A percentile compares a stretch with the other conserved stretches of the same genome.
phyloP scores from a whole-genome alignment of 2,329 filamentous ascomycete genomes.

The Hymenotorrendiella dingleyae region DNA sequence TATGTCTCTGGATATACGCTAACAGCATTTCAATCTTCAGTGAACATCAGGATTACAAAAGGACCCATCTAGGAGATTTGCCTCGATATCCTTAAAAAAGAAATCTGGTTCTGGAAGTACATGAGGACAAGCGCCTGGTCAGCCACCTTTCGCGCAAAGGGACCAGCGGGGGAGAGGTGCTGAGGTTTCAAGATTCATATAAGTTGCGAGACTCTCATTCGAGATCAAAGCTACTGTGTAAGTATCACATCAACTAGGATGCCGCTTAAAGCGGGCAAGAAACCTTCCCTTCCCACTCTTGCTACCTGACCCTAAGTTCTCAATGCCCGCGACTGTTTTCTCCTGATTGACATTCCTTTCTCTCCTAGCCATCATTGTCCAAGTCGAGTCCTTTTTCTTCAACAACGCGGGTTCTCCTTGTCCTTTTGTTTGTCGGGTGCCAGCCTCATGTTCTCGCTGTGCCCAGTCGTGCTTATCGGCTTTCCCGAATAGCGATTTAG shows the following conservation, averaged over 20 bases:
- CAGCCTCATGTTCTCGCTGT: conserved; percentile 40
- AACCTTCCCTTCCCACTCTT: conserved; percentile 19
- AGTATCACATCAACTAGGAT: conserved; percentile 18
- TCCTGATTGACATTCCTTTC: conserved; percentile 20
- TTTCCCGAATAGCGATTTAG: conserved; percentile 11
- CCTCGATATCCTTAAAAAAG: too few relatives aligned
- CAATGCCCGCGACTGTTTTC: conserved; percentile 14
- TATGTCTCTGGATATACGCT: too few relatives aligned
- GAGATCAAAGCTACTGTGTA: too few relatives aligned
- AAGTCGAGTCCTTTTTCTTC: conserved; percentile 43
- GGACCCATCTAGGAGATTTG: too few relatives aligned
- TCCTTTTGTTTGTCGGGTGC: conserved; percentile 20
- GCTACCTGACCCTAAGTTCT: conserved; percentile 14
- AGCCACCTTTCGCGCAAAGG: too few relatives aligned
- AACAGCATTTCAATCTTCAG: too few relatives aligned
- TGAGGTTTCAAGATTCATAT: too few relatives aligned
- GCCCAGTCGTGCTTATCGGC: conserved; percentile 44
- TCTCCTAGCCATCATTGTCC: conserved; percentile 41
- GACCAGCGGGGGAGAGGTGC: too few relatives aligned
- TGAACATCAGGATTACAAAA: too few relatives aligned
- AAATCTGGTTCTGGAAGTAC: too few relatives aligned
- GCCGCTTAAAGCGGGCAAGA: conserved; percentile 25
- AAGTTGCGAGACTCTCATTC: too few relatives aligned
- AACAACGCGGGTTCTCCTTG: conserved; percentile 28
- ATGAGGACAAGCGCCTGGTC: too few relatives aligned